Conservation (phyloP, 1,139 yeast genomes). For the Yamadazyma triangularis region DNA sequence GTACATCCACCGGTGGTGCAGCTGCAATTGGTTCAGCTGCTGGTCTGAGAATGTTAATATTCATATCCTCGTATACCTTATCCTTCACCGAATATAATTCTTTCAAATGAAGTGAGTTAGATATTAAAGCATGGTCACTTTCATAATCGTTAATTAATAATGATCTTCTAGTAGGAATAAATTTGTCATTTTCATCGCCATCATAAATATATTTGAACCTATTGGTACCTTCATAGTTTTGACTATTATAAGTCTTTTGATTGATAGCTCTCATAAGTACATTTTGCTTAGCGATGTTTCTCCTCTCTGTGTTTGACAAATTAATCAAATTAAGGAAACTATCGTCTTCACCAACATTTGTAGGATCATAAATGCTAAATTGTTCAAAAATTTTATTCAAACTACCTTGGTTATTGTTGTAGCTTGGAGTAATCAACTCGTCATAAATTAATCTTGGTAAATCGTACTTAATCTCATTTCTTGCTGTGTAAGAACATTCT, state of each 20-base stretch:
- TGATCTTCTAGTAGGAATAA: conserved; percentile 23
- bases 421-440: conserved; percentile 61
- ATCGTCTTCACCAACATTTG: conserved; percentile 16
- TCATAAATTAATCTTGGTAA: conserved; percentile 71
- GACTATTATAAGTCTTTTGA: conserved; percentile 36
- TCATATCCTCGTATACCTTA: conserved; percentile 51
- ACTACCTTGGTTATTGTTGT: conserved; percentile 42
- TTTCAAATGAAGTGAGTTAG: conserved; percentile 29
- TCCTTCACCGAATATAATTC: conserved; percentile 45
- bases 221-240: conserved; percentile 29
- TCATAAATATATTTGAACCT: conserved; percentile 37
- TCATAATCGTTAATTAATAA: conserved; percentile 37
- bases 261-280: conserved; percentile 58
- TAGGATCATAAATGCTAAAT: conserved; percentile 37
- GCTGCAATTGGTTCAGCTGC: conserved; percentile 60
- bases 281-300: conserved; percentile 29
- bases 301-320: conserved; percentile 45
- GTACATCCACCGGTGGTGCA: conserved; percentile 77
- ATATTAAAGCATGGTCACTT: conserved; percentile 20
- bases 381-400: conserved; percentile 33
- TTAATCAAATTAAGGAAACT: conserved; percentile 55
- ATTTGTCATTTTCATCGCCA: conserved; percentile 9
- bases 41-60: conserved; percentile 54
- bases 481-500: conserved; percentile 63
- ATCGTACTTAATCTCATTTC: conserved; percentile 51